Conservation (phyloP, 1,139 yeast genomes). For the Candida neerlandica region DNA sequence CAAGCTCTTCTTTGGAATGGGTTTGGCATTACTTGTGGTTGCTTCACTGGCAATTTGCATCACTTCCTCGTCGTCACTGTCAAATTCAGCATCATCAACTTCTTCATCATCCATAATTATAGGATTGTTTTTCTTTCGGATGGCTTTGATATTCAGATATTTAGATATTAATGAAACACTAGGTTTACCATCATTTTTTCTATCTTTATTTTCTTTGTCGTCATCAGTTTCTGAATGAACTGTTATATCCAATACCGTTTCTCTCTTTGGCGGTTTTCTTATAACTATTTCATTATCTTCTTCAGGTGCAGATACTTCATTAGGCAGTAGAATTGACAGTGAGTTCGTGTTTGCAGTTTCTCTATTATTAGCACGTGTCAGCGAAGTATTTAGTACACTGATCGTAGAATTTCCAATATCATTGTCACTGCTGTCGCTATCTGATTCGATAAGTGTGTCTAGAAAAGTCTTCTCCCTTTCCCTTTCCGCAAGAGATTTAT, state of each 20-base stretch:
- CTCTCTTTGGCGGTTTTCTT: neutral
- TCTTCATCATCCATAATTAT: neutral
- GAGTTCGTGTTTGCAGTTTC: neutral
- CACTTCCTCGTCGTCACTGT: slow-evolving; percentile 4
- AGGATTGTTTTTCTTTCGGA: neutral
- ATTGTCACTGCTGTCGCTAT: slow-evolving; percentile 16
- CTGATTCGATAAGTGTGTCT: slow-evolving; percentile 28
- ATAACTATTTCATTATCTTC: neutral
- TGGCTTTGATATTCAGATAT: neutral
- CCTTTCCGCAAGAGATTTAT: slow-evolving; percentile 17
- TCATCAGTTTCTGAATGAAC: slow-evolving; percentile 4
- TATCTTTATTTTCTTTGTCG: neutral
- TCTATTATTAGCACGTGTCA: neutral
- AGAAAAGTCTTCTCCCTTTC: slow-evolving; percentile 19
- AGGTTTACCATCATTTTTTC: neutral
- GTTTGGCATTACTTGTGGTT: neutral
- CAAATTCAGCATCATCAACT: slow-evolving; percentile 5
- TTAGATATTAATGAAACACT: neutral
- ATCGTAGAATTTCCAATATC: neutral
- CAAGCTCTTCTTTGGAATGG: slow-evolving; percentile 5
- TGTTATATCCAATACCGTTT: neutral
- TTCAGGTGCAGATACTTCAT: neutral
- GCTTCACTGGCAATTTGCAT: neutral
- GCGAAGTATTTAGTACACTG: neutral
- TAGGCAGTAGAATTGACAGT: neutral